Base-by-base conservation (phyloP, 257 asterid genomes). In the Cordia subcordata region DNA sequence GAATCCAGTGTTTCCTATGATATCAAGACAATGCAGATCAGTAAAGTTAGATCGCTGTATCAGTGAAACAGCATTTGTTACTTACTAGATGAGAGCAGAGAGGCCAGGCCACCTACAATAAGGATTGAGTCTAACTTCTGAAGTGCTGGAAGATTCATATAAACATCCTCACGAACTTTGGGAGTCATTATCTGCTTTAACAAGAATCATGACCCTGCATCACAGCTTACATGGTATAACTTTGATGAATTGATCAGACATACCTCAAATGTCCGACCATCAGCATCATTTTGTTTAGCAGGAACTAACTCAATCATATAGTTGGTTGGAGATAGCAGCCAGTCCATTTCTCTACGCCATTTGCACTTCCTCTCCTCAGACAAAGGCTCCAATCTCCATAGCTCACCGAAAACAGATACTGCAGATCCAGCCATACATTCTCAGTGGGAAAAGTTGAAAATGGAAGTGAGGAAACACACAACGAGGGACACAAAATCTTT, bases 221-320 rank as follows among this genome's bases (percentile, higher is more conserved):
- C 15, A 14, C 1, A 4, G 8, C 4, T 42, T 12, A 8, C 12
- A 53, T 46, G 49, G n/a, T 0, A 40, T 35, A 15, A 23, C 39
- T 42, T 5, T 5, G 8, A 54, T 39, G 15, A 22, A 33, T 22
- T n/a, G 40, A 22, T 40, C 14, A 52, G n/a, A 60, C 50, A 55
- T 77, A 91, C 98, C 95, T 92, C 98, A 47, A 88, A 12, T 11
- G 68, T 84, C 49, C 79, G 83, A 56, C 99, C 99, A 77, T 84
- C 73, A 9, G 71, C 67, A 53, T 90, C 85, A 50, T 68, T 73
- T 66, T 81, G 95, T 61, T 81, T 88, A 10, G 96, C 84, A 23
- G 99, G 99, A 66, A 88, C 98, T 84, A 92, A 57, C 83, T 92
- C 95, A 18, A 92, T 78, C 96, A 92, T 92, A 63, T 85, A 79